Conservation (phyloP, 805 yeast species). For the Zygosaccharomyces lentus region DNA sequence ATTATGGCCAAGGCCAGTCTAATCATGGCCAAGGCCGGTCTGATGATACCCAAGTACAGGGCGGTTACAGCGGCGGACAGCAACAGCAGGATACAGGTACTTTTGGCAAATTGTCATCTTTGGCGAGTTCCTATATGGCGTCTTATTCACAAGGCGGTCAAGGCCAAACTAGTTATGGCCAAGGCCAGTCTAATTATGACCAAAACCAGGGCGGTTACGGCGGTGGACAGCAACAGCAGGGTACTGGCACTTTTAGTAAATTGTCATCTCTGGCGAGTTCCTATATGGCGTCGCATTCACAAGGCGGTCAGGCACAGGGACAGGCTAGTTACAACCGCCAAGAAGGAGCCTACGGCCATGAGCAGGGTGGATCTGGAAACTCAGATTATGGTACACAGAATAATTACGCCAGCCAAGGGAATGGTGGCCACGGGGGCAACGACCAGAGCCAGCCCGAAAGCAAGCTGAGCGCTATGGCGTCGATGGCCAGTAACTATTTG, state of each 20-base stretch:
- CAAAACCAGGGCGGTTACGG: conserved; percentile 3
- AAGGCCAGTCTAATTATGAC: conserved; percentile 5
- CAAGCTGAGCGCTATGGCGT: neutral
- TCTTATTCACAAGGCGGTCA: neutral
- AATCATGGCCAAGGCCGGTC: neutral
- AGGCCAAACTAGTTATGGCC: neutral
- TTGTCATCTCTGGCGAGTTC: conserved; percentile 11
- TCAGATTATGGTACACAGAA: neutral
- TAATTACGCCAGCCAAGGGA: neutral
- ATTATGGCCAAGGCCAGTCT: neutral
- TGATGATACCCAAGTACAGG: conserved; percentile 3
- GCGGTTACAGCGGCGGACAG: conserved; percentile 2
- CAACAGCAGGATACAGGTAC: conserved; percentile 5
- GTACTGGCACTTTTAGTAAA: conserved; percentile 5
- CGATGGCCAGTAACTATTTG: conserved; percentile 4
- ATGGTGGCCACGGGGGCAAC: neutral
- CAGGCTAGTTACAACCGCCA: conserved; percentile 1
- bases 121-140: conserved; percentile 10
- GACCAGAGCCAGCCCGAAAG: neutral
- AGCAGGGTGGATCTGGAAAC: neutral
- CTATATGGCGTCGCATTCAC: neutral
- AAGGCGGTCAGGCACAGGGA: neutral
- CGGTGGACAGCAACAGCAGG: conserved; percentile 1
- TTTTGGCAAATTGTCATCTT: conserved; percentile 6
- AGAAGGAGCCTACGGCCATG: neutral